Evolutionary conservation across 2,329 filamentous ascomycete genomes (phyloP).

Genomic region (Coniella lustricola): DNA sequence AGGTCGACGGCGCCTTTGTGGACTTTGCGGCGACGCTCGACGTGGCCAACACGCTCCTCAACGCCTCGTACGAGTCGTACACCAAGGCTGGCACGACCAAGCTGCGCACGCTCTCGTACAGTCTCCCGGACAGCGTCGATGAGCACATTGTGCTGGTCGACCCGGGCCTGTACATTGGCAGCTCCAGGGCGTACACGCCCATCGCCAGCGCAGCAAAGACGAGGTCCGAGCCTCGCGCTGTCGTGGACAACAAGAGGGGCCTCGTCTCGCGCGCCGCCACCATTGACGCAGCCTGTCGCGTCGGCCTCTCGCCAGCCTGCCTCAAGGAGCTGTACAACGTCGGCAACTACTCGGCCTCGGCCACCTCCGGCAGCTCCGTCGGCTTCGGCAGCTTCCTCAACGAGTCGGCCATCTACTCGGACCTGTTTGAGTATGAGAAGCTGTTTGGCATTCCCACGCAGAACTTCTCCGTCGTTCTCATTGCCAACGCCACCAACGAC

Average conservation of each 20-base stretch:
- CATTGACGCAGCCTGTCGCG: conserved; percentile 22
- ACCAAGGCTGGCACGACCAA: conserved; percentile 22
- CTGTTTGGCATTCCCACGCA: conserved; percentile 9
- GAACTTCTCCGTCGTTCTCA: conserved; percentile 49
- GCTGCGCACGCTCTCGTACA: conserved; percentile 11
- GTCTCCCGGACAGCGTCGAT: conserved; percentile 7
- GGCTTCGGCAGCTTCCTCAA: conserved; percentile 52
- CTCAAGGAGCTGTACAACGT: conserved; percentile 40
- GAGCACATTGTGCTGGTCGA: conserved; percentile 7
- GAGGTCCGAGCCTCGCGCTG: neutral
- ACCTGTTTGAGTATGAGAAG: conserved; percentile 20
- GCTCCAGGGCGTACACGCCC: conserved; percentile 2
- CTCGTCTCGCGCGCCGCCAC: conserved; percentile 4
- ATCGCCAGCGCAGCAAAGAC: neutral
- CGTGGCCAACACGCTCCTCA: conserved; percentile 24
- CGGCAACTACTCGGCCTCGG: conserved; percentile 31
- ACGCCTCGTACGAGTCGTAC: conserved; percentile 24
- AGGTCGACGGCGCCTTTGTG: conserved; percentile 31
- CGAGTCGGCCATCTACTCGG: conserved; percentile 44
- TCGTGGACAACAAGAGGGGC: too few species aligned
- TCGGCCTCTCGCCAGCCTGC: conserved; percentile 35
- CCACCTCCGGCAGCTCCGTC: conserved; percentile 36
- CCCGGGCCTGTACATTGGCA: conserved; percentile 17
- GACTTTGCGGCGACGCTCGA: conserved; percentile 29
- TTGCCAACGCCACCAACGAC: conserved; percentile 25